Evolutionary conservation across 1,284 basidiomycete species (phyloP), one percentile per base, ranked within the genome.

Genomic region (Heterobasidion occidentale): DNA sequence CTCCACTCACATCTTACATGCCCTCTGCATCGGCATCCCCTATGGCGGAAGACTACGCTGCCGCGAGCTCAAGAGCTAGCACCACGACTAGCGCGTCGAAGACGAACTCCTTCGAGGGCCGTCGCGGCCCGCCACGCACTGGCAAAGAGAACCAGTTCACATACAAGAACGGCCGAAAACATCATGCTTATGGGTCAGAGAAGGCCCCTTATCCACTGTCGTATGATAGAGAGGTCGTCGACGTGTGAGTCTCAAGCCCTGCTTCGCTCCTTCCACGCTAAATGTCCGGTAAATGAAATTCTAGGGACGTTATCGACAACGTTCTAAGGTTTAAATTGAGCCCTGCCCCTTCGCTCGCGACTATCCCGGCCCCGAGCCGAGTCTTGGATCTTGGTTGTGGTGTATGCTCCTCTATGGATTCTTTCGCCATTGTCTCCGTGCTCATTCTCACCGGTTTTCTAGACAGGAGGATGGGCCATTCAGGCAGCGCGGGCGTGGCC

Each of bases 401-500:
- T 54, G 63, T 65, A 42, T 33, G 64, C 56, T 53, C 27, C 15
- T 33, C 34, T 14, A 42, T 15, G 27, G 14, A 38, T 12, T 42
- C 52, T 53, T 53, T 20, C 46, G 14, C 53, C 48, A 19, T 45
- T 15, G 7, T 52, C 15, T 36, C 9, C 36, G 36, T 38, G 33
- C 50, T 34, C 46, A 44, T 19, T 38, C 53, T 46, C 42, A 47
- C 51, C 52, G 19, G 20, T 17, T 35, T 35, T 35, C 45, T 62
- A 88, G 86, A 77, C 79, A 35, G 87, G 87, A 9, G 77, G 77
- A 27, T 90, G 87, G 88, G 70, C 85, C 19, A 70, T 90, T 57
- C 83, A 88, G 60, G 84, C 87, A 12, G 84, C 88, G 4, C 86
- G 81, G 63, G 72, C 79, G 63, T 90, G 87, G 87, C 76, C 80